Percentiles rank a stretch among this genome's conserved stretches.
These are phyloP conservation scores for Scutellaria baicalensis DNA, from an alignment of 257 asterid species.

Conservation along the genomic window DNA sequence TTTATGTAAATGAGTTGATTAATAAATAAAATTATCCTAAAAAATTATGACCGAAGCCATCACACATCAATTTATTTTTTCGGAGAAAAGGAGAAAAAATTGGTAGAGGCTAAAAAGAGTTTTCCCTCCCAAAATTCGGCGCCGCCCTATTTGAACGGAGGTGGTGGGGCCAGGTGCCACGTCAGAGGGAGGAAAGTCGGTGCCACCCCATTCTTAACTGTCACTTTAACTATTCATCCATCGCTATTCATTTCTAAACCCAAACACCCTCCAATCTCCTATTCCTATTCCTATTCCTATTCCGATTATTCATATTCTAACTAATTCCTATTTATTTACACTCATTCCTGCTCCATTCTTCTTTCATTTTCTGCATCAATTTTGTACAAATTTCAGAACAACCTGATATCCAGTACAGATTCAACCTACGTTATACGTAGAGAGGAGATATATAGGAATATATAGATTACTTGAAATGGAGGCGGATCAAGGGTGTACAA, in stretches of 20 bases:
- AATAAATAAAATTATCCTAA: too few relatives aligned
- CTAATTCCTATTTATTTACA: background rate
- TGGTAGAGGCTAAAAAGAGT: background rate
- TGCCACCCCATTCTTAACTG: conserved; percentile 61
- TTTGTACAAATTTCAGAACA: background rate
- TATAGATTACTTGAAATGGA: conserved; percentile 18
- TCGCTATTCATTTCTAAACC: background rate
- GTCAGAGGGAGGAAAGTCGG: conserved; percentile 27
- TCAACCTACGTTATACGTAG: too few relatives aligned
- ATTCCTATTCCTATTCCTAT: background rate
- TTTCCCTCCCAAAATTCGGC: conserved; percentile 49
- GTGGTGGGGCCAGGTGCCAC: conserved; percentile 32
- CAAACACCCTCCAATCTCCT: background rate
- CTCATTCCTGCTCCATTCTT: background rate
- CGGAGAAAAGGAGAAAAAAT: too few relatives aligned
- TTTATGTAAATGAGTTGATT: too few relatives aligned
- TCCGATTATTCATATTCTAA: background rate
- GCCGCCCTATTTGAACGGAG: conserved; percentile 52
- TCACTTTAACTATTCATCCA: conserved; percentile 16
- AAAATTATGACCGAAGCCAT: too few relatives aligned
- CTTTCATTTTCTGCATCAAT: background rate
- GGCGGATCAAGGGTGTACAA: conserved; percentile 47
- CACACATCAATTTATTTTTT: too few relatives aligned
- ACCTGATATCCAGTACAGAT: background rate
- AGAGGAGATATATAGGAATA: background rate